phyloP scores from a whole-genome alignment of 768 basidiomycete species.

The Candolleomyces aberdarensis region DNA sequence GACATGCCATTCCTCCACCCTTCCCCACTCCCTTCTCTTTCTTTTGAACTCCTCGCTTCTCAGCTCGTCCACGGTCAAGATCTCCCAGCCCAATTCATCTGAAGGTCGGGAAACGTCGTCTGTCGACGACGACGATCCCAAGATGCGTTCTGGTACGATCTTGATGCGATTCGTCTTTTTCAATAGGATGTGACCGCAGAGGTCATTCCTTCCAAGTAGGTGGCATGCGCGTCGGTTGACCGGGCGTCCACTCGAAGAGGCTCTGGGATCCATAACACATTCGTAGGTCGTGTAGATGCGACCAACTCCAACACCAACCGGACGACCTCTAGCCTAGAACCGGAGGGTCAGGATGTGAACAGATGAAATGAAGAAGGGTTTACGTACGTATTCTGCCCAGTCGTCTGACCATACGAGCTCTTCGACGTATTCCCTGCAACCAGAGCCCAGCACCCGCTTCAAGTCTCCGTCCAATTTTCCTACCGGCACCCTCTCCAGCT shows the following conservation, averaged over 20 bases:
- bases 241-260: conserved; percentile 10
- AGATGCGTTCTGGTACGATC: not conserved
- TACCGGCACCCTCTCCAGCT: conserved; percentile 5
- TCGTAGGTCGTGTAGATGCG: conserved; percentile 20
- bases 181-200: conserved; percentile 13
- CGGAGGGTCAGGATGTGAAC: not conserved
- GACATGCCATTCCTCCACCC: not conserved
- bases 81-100: conserved; percentile 16
- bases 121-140: not conserved
- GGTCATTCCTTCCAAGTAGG: conserved; percentile 10
- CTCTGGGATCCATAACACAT: conserved; percentile 15
- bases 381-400: conserved; percentile 15
- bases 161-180: conserved; percentile 17
- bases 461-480: conserved; percentile 11
- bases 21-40: conserved; percentile 12
- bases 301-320: conserved; percentile 16
- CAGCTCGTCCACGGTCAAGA: conserved; percentile 12
- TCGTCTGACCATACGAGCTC: conserved; percentile 17
- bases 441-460: conserved; percentile 9
- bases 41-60: conserved; percentile 12
- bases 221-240: conserved; percentile 16
- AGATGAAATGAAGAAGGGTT: not conserved
- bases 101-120: not conserved
- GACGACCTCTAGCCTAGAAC: conserved; percentile 10
- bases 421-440: conserved; percentile 3